Evolutionary conservation across 108 stramenopile genomes (phyloP), one percentile per base, ranked within the genome.

Genomic region (Nitzschia inconspicua): DNA sequence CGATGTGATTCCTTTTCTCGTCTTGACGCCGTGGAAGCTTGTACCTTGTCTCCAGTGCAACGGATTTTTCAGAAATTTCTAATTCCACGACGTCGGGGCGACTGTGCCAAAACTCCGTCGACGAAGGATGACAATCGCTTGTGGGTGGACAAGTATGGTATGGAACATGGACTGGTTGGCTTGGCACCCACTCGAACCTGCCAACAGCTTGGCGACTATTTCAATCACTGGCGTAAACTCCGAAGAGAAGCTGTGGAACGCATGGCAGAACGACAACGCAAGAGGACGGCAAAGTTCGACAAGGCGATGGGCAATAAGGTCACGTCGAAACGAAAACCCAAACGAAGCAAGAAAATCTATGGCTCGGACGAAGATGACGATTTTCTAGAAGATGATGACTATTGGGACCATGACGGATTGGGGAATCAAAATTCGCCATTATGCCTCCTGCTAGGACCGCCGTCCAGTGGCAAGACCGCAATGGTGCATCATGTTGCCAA

Each of bases 401-500:
- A 29, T 0, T 11, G 29, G 24, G 57, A 25, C 27, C 57, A 74
- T 24, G 48, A 50, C 7, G 58, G 51, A n/a, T n/a, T n/a, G n/a
- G n/a, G n/a, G n/a, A n/a, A n/a, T 36, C 66, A 77, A 28, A 65
- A 72, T 29, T 41, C 56, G 29, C 77, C 59, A 43, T 16, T 92
- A 8, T 84, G 72, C 25, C 47, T 88, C n/a, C 37, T 92, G 39
- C 75, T 74, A 11, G 91, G 91, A 40, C 83, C 80, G 31, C 47
- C 70, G 4, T 78, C 73, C 8, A 72, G 72, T 42, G 87, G 91
- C 9, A 92, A 92, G 51, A 78, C 87, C 10, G 52, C 57, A 8
- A 50, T 88, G 61, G 85, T 88, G 8, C 83, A 86, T 69, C 77
- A 81, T 5, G 85, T 86, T 14, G 84, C 85, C 14, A 57, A 68